Percentiles rank a stretch among this genome's conserved stretches.
These are phyloP conservation scores for Citrus reticulata DNA, from an alignment of 345 rosid genomes.

Conservation along the genomic window DNA sequence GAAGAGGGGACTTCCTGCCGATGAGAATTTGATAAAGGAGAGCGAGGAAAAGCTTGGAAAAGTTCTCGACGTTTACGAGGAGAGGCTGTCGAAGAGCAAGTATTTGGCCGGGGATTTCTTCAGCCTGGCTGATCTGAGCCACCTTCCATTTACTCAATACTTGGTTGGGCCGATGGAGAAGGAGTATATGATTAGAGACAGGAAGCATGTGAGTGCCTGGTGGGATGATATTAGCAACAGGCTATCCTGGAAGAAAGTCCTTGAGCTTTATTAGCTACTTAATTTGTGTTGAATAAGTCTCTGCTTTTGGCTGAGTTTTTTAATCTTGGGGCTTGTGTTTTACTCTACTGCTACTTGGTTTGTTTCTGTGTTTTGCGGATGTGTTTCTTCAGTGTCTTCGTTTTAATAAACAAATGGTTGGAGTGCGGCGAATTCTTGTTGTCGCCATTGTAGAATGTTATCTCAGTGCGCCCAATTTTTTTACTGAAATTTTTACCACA, in stretches of 20 bases:
- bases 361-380: no score
- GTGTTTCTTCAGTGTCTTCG: no score
- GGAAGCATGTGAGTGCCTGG: conserved; percentile 63
- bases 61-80: conserved; percentile 60
- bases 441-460: no score
- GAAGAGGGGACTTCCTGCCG: conserved; percentile 34
- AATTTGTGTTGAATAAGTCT: no score
- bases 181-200: conserved; percentile 48
- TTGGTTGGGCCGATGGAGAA: conserved; percentile 51
- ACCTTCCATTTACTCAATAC: conserved; percentile 56
- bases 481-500: no score
- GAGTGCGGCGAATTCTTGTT: no score
- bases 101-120: conserved; percentile 69
- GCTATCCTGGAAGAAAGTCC: conserved; percentile 57
- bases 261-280: conserved; percentile 23
- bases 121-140: conserved; percentile 66
- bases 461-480: no score
- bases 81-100: conserved; percentile 52
- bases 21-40: conserved; percentile 46
- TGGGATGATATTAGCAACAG: conserved; percentile 64
- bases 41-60: conserved; percentile 52
- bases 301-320: no score
- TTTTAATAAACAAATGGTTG: no score
- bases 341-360: no score
- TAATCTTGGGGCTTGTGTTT: no score